phyloP scores from a whole-genome alignment of 331 rosid species.

The Acacia pycnantha region DNA sequence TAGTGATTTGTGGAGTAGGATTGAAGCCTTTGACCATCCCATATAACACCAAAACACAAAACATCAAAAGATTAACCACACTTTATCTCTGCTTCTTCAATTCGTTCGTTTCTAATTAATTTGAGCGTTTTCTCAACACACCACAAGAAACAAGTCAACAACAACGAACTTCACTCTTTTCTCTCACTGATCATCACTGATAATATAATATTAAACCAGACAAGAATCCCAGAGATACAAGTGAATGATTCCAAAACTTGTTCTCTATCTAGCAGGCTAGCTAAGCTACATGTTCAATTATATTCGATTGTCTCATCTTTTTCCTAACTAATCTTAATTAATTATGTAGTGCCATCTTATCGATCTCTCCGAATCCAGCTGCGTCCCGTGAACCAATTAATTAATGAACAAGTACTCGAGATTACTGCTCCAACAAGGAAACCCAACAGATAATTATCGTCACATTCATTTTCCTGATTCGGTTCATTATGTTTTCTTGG shows the following conservation, averaged over 20 bases:
- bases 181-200: not conserved
- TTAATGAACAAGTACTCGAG: not conserved
- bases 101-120: constrained; percentile 18
- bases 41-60: constrained; percentile 33
- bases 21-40: constrained; percentile 49
- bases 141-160: constrained; percentile 2
- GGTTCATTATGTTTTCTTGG: not conserved
- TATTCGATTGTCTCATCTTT: constrained; percentile 4
- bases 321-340: constrained; percentile 23
- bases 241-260: constrained; percentile 18
- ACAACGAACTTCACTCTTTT: constrained; percentile 21
- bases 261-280: not conserved
- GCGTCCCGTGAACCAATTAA: constrained; percentile 45
- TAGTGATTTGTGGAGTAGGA: constrained; percentile 34
- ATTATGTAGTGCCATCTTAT: constrained; percentile 32
- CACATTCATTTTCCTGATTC: not conserved
- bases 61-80: not conserved
- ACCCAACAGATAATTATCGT: not conserved
- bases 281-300: not conserved
- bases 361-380: constrained; percentile 37
- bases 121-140: constrained; percentile 22
- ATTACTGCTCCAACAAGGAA: not conserved
- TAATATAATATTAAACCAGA: not conserved
- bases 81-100: constrained; percentile 28
- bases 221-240: constrained; percentile 17